These are phyloP conservation scores for Inonotus hispidus DNA, from an alignment of 1,284 basidiomycete genomes.

Conservation along the genomic window DNA sequence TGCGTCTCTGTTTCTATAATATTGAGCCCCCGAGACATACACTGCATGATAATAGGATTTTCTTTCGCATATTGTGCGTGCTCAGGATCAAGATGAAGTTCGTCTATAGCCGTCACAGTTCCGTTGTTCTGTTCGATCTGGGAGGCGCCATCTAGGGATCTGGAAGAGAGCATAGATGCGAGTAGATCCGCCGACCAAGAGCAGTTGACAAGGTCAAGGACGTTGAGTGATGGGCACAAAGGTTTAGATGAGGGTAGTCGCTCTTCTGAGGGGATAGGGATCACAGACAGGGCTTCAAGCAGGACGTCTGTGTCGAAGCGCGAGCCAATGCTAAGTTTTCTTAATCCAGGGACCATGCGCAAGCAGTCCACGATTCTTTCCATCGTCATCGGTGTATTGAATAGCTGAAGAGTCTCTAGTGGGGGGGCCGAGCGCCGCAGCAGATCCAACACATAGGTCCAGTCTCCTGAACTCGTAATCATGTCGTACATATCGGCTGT, in stretches of 20 bases:
- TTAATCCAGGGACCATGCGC: background rate
- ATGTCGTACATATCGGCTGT: slow-evolving; percentile 12
- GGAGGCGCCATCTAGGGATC: background rate
- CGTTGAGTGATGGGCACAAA: slow-evolving; percentile 6
- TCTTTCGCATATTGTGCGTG: background rate
- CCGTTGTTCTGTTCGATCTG: background rate
- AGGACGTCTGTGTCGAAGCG: background rate
- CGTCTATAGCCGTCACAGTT: background rate
- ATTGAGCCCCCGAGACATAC: background rate
- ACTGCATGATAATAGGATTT: background rate
- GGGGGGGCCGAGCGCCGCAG: slow-evolving; percentile 3
- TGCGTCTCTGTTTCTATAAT: background rate
- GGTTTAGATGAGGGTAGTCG: background rate
- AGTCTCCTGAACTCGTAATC: background rate
- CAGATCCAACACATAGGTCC: slow-evolving; percentile 8
- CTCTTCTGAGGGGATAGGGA: background rate
- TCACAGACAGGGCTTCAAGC: background rate
- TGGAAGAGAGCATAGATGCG: background rate
- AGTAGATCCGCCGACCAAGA: slow-evolving; percentile 8
- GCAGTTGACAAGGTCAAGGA: slow-evolving; percentile 2
- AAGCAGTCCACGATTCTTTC: slow-evolving; percentile 1
- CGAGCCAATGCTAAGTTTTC: background rate
- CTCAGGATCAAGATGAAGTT: background rate
- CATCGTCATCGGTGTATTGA: slow-evolving; percentile 4
- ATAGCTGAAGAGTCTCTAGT: slow-evolving; percentile 4